Conservation (phyloP, 345 rosid species). For the Citrus inodora region DNA sequence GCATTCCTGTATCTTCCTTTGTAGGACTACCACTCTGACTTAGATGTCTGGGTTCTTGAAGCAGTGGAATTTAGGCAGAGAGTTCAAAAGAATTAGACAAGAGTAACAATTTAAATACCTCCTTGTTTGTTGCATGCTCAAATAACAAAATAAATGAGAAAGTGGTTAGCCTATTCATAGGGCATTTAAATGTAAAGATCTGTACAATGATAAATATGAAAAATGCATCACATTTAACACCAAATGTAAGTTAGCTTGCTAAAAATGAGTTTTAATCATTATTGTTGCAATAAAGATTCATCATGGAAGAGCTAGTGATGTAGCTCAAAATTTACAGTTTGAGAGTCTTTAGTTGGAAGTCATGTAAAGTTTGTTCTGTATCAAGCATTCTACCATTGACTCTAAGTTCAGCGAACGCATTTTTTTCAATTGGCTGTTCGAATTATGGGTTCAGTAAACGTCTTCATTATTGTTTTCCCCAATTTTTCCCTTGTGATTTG, state of each 20-base stretch:
- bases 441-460: not conserved
- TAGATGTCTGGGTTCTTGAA: not conserved
- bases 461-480: not conserved
- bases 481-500: not conserved
- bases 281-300: too few species aligned
- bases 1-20: not conserved
- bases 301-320: not conserved
- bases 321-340: not conserved
- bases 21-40: not conserved
- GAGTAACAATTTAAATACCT: not conserved
- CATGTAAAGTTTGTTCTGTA: not conserved
- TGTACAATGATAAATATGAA: not conserved
- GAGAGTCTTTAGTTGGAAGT: not conserved
- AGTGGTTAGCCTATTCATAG: not conserved
- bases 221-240: not conserved
- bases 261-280: not conserved
- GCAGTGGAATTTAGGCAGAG: not conserved
- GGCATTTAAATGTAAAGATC: not conserved
- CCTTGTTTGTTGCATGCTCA: not conserved
- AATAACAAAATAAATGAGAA: not conserved
- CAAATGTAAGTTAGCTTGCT: not conserved
- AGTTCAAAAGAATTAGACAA: not conserved
- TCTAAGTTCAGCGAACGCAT: not conserved
- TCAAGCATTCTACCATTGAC: not conserved
- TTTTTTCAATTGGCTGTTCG: not conserved